A percentile compares a stretch with the other conserved stretches of the same genome.
phyloP scores from a whole-genome alignment of 805 yeast species.

The Jamesozyma lodderae region DNA sequence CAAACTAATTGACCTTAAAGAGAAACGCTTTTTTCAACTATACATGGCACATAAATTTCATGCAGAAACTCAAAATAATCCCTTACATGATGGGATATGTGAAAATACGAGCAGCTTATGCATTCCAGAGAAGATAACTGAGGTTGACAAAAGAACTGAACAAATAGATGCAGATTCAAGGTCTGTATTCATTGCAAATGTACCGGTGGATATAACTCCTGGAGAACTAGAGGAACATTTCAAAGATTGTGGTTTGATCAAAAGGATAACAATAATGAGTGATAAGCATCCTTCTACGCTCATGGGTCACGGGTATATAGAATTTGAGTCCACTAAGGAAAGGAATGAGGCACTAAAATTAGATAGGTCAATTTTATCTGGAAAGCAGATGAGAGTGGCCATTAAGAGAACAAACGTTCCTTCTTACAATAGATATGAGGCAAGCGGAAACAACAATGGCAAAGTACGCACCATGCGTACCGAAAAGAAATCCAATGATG shows the following conservation, averaged over 20 bases:
- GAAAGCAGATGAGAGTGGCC: conserved; percentile 39
- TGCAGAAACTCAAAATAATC: too few relatives aligned
- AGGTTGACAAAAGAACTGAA: conserved; percentile 2
- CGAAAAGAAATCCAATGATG: too few relatives aligned
- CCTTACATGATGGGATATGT: too few relatives aligned
- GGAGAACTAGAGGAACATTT: conserved; percentile 42
- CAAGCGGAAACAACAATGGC: too few relatives aligned
- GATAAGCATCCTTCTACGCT: conserved; percentile 36
- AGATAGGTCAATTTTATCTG: conserved; percentile 37
- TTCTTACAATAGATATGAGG: conserved; percentile 28
- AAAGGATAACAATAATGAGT: conserved; percentile 42
- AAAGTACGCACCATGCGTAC: too few relatives aligned
- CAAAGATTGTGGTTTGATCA: conserved; percentile 37
- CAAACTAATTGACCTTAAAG: too few relatives aligned
- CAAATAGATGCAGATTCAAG: conserved; percentile 44
- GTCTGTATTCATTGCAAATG: conserved; percentile 47
- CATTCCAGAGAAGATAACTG: too few relatives aligned
- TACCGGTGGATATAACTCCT: conserved; percentile 41
- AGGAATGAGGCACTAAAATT: conserved; percentile 40
- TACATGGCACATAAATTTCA: too few relatives aligned
- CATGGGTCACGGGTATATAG: conserved; percentile 57
- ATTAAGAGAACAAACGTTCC: conserved; percentile 49
- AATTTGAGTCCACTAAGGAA: conserved; percentile 38
- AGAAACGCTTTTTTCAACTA: too few relatives aligned
- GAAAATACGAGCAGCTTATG: too few relatives aligned